phyloP scores from a whole-genome alignment of 2,329 filamentous ascomycete genomes.

The Hirsutella thompsonii region DNA sequence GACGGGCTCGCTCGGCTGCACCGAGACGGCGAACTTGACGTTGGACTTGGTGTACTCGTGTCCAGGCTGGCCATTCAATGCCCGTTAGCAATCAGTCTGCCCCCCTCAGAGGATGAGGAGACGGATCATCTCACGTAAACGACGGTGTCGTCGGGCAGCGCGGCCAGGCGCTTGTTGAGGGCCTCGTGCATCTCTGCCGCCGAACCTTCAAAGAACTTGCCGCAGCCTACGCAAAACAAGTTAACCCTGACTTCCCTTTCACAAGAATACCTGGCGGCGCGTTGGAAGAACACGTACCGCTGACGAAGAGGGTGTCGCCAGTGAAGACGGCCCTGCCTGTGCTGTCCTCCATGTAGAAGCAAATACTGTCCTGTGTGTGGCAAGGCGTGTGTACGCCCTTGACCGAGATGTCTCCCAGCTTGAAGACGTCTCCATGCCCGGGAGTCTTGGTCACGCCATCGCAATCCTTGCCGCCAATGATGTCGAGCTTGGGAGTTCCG shows the following conservation, averaged over 20 bases:
- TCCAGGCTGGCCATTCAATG: conserved; percentile 51
- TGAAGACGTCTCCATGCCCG: conserved; percentile 62
- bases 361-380: conserved; percentile 97
- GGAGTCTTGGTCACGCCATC: conserved; percentile 68
- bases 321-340: conserved; percentile 74
- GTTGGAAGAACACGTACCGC: conserved; percentile 38
- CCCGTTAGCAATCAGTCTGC: not conserved
- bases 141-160: conserved; percentile 77
- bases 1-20: conserved; percentile 62
- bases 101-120: too few relatives aligned
- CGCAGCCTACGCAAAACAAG: conserved; percentile 52
- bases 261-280: too few relatives aligned
- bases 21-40: conserved; percentile 71
- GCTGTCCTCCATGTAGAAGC: conserved; percentile 80
- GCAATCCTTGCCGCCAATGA: conserved; percentile 85
- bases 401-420: conserved; percentile 70
- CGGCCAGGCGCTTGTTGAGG: conserved; percentile 70
- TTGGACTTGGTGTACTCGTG: conserved; percentile 99
- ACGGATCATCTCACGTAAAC: conserved; percentile 70
- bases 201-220: conserved; percentile 88
- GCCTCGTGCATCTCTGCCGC: conserved; percentile 87
- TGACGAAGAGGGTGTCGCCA: conserved; percentile 91
- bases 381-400: conserved; percentile 91
- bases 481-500: conserved; percentile 49
- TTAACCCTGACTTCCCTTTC: too few relatives aligned